Evolutionary conservation across 2,329 filamentous ascomycete genomes (phyloP).

Genomic region (Stemphylium lycopersici): DNA sequence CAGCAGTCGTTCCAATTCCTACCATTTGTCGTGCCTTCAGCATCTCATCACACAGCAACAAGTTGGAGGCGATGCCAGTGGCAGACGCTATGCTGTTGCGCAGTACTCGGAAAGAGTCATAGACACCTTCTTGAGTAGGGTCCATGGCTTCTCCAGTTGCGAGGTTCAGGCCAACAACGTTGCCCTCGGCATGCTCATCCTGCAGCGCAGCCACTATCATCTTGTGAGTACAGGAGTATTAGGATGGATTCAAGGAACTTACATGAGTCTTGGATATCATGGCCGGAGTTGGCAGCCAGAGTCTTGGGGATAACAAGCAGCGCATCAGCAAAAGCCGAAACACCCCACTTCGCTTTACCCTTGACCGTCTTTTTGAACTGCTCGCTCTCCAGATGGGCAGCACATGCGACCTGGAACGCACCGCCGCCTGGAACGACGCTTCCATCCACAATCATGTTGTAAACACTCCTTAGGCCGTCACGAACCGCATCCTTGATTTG

Average conservation of each 20-base stretch:
- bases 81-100: conserved; percentile 93
- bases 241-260: conserved; percentile 53
- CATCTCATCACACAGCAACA: conserved; percentile 94
- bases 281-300: conserved; percentile 91
- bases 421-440: conserved; percentile 94
- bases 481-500: conserved; percentile 97
- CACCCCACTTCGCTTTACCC: conserved; percentile 97
- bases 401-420: conserved; percentile 94
- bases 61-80: conserved; percentile 92
- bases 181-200: conserved; percentile 83
- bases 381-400: conserved; percentile 84
- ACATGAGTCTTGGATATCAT: conserved; percentile 95
- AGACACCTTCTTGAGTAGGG: conserved; percentile 88
- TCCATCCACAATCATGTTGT: conserved; percentile 99
- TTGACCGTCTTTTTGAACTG: conserved; percentile 88
- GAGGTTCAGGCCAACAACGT: conserved; percentile 84
- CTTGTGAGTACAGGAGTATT: conserved; percentile 20
- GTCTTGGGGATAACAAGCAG: conserved; percentile 97
- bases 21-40: conserved; percentile 97
- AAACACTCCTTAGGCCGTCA: conserved; percentile 92
- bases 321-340: conserved; percentile 92
- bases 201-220: conserved; percentile 78
- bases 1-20: conserved; percentile 5
- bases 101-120: conserved; percentile 93
- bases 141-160: conserved; percentile 93